Conservation (phyloP, 1,284 basidiomycete species). For the Apiotrichum mycotoxinovorans region DNA sequence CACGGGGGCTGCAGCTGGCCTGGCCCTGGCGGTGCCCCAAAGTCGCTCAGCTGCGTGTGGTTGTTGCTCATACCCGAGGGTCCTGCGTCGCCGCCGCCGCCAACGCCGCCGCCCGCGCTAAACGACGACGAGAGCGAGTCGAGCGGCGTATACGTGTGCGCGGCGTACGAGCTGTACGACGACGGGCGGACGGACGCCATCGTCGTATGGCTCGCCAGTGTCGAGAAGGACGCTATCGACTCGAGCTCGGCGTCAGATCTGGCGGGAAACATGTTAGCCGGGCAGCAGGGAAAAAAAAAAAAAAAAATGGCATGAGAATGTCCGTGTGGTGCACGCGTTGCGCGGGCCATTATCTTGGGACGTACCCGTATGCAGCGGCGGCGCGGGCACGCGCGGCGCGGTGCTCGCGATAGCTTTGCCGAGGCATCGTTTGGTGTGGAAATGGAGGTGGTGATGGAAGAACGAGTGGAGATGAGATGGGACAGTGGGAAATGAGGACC, state of each 20-base stretch:
- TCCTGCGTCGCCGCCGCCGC: no score
- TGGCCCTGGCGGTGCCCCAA: neutral
- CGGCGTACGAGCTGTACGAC: neutral
- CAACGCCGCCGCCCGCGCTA: neutral
- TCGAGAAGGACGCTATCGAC: constrained; percentile 16
- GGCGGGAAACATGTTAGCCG: neutral
- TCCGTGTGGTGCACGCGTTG: no score
- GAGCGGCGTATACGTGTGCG: neutral
- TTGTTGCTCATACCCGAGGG: no score
- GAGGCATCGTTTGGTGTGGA: constrained; percentile 9
- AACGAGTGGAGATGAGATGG: neutral
- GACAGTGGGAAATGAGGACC: neutral
- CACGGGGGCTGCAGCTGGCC: neutral
- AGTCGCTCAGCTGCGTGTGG: no score
- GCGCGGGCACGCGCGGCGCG: constrained; percentile 14
- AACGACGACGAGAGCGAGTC: neutral
- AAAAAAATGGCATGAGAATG: no score
- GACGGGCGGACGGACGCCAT: neutral
- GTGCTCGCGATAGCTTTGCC: constrained; percentile 20
- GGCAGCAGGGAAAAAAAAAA: no score
- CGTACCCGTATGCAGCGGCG: constrained; percentile 11
- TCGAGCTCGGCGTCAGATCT: constrained; percentile 14
- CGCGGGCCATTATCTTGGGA: no score
- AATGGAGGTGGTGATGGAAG: no score
- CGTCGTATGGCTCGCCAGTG: constrained; percentile 15